Base-by-base conservation (phyloP, 129 eudicot genomes). In the Centrapalus pauciflorus region DNA sequence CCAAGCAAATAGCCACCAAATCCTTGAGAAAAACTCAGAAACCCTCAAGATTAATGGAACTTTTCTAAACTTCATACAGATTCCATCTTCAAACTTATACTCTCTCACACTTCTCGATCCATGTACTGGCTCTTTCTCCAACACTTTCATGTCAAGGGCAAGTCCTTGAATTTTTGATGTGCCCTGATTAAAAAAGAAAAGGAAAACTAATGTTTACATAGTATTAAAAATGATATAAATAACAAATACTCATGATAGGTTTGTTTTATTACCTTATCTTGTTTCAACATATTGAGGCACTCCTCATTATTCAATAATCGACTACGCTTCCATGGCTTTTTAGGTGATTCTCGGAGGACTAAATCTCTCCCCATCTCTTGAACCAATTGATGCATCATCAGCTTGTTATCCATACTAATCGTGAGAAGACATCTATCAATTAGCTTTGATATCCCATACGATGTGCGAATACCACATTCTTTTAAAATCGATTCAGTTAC, bases 291-390 rank as follows among this genome's bases (percentile, higher is more conserved):
- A 4, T 50, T 32, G 25, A 41, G n/a, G 19, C 52, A 26, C 17
- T 76, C 69, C 25, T 76, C 62, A 1, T 48, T 56, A 46, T 4
- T 34, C 64, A 51, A 73, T 43, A 76, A 3, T 34, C 40, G 55
- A 25, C 75, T 76, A 33, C 56, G 70, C 29, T 59, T 58, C 63
- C 75, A 62, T 5, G 77, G 79, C 20, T 76, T 56, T 6, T 49
- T 27, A 16, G 75, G 75, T 26, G 70, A 50, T 35, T 76, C 75
- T 67, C 67, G 75, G 6, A 29, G 21, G 3, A 67, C 58, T 48
- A 76, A 33, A 26, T 76, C 70, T 60, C 70, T 76, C 28, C 75
- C 80, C 74, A 76, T 76, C 3, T 76, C 70, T 12, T 48, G 71
- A 55, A 73, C 51, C 23, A 73, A 61, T 28, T 64, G 78, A 29